A percentile compares a stretch with the other conserved stretches of the same genome.
phyloP scores from a whole-genome alignment of 2,329 filamentous ascomycete genomes.

The Lecanosticta acicola region DNA sequence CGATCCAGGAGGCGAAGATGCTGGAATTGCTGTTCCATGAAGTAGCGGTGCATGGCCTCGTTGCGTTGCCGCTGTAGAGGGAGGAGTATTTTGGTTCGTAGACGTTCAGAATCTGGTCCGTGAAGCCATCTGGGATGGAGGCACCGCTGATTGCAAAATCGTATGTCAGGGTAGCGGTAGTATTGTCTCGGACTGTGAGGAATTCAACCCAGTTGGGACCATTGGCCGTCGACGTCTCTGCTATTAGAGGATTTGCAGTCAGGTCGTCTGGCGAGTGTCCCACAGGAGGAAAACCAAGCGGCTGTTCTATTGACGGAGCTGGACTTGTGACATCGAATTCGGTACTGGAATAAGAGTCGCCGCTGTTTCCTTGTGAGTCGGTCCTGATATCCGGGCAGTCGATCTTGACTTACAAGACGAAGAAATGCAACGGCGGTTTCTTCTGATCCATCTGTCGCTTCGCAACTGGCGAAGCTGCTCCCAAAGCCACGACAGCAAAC shows the following conservation, averaged over 20 bases:
- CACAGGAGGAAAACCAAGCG: conserved; percentile 4
- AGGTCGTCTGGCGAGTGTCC: conserved; percentile 3
- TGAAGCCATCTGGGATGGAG: conserved; percentile 3
- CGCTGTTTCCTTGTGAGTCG: not conserved
- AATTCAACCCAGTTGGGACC: conserved; percentile 4
- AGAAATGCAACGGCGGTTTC: conserved; percentile 1
- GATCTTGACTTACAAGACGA: conserved; percentile 2
- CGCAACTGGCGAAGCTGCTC: not conserved
- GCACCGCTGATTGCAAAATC: conserved; percentile 5
- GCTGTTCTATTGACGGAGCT: not conserved
- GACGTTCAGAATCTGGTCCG: conserved; percentile 3
- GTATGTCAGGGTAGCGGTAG: conserved; percentile 2
- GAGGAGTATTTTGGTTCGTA: conserved; percentile 5
- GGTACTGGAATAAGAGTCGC: conserved; percentile 2
- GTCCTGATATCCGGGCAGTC: not conserved
- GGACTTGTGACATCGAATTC: conserved; percentile 2
- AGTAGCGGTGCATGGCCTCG: not conserved
- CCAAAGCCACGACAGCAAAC: not conserved
- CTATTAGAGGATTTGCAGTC: conserved; percentile 2
- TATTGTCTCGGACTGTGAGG: conserved; percentile 2
- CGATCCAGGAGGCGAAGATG: conserved; percentile 2
- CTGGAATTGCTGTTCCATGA: not conserved
- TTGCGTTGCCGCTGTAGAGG: not conserved
- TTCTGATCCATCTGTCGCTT: not conserved
- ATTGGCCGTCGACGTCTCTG: conserved; percentile 1